A percentile compares a stretch with the other conserved stretches of the same genome.
phyloP scores from a whole-genome alignment of 768 basidiomycete species.

The Cystofilobasidium macerans region DNA sequence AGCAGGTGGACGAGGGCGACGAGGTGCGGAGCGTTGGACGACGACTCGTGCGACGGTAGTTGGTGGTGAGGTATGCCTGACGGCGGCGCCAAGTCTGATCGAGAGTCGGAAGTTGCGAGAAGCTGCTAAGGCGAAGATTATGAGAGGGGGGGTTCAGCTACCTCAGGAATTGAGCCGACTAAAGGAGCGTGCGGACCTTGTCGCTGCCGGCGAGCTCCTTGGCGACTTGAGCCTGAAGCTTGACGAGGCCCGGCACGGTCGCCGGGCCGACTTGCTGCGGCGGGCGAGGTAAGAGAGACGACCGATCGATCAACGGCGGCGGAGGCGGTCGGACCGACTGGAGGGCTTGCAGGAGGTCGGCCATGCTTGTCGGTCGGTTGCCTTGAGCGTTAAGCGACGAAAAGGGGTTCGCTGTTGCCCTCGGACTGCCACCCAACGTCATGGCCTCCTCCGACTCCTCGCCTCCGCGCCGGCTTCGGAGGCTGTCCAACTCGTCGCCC shows the following conservation, averaged over 20 bases:
- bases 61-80: neutral
- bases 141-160: neutral
- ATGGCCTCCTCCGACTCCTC: no score
- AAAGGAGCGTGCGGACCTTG: slow-evolving; percentile 40
- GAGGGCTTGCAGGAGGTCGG: neutral
- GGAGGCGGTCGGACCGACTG: neutral
- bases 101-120: no score
- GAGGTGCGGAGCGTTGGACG: slow-evolving; percentile 24
- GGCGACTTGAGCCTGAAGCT: slow-evolving; percentile 42
- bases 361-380: neutral
- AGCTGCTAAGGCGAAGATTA: no score
- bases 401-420: no score
- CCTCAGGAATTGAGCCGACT: no score
- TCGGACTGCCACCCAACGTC: no score
- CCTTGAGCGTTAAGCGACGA: neutral
- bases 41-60: neutral
- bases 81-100: no score
- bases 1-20: slow-evolving; percentile 26
- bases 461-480: no score
- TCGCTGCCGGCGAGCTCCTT: slow-evolving; percentile 43
- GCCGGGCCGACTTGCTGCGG: neutral
- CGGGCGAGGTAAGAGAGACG: neutral
- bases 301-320: slow-evolving; percentile 12
- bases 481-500: neutral
- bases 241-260: slow-evolving; percentile 41